A percentile compares a stretch with the other conserved stretches of the same genome.
Conservation (phyloP, 1,284 basidiomycete genomes). For the Fomitopsis pinicola region DNA sequence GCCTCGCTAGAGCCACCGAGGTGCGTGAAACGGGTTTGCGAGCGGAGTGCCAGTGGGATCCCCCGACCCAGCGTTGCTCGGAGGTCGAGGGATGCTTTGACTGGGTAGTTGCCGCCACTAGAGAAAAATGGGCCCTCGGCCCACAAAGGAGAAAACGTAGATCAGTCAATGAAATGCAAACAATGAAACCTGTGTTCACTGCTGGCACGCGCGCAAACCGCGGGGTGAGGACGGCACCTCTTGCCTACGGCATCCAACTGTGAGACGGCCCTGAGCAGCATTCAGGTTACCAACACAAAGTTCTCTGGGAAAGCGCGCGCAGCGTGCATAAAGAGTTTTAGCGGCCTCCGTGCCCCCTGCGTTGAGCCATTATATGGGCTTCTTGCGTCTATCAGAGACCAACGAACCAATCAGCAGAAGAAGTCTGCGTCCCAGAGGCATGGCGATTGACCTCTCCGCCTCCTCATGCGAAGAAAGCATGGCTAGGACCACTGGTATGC, state of each 20-base stretch:
- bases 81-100: background rate
- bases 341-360: background rate
- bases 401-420: background rate
- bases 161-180: background rate
- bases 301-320: background rate
- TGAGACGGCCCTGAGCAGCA: background rate
- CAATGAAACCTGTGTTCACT: background rate
- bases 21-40: background rate
- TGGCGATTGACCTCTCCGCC: conserved; percentile 1
- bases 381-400: conserved; percentile 2
- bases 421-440: background rate
- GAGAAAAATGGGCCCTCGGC: background rate
- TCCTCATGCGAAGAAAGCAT: background rate
- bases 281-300: background rate
- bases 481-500: background rate
- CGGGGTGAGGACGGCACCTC: background rate
- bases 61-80: background rate
- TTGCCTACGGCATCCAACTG: background rate
- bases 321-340: background rate
- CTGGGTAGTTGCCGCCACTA: no score
- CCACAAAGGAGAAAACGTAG: background rate
- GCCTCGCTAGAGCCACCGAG: background rate
- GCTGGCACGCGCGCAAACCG: background rate
- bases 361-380: background rate
- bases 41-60: no score